These are phyloP conservation scores for Astrothelium macrocarpum DNA, from an alignment of 495 filamentous ascomycete species.

Conservation along the genomic window DNA sequence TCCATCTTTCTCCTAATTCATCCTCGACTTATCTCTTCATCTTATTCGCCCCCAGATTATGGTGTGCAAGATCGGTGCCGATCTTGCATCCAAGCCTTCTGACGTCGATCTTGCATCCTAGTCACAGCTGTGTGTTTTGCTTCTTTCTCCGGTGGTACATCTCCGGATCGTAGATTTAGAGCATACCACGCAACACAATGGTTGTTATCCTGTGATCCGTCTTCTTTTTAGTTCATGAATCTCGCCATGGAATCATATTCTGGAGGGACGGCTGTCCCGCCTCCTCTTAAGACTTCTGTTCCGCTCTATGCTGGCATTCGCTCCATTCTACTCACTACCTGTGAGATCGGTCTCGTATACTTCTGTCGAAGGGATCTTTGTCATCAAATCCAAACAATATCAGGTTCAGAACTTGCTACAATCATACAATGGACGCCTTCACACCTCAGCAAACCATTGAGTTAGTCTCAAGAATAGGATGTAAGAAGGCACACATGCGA, in stretches of 20 bases:
- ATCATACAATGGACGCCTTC: slow-evolving; percentile 12
- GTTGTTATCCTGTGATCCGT: background rate
- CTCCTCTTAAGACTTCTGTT: background rate
- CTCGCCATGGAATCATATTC: background rate
- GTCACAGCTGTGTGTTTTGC: background rate
- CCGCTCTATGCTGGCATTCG: background rate
- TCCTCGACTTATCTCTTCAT: background rate
- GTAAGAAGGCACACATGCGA: slow-evolving; percentile 21
- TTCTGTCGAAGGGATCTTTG: background rate
- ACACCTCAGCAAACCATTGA: slow-evolving; percentile 18
- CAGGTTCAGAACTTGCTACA: background rate
- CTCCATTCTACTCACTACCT: background rate
- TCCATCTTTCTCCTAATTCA: background rate
- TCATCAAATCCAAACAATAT: background rate
- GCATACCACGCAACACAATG: background rate
- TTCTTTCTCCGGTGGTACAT: background rate
- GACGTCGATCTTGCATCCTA: background rate
- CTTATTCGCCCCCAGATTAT: background rate
- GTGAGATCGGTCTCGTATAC: background rate
- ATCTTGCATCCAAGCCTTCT: background rate
- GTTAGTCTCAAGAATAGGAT: slow-evolving; percentile 19
- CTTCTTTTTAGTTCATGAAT: background rate
- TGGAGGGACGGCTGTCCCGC: background rate
- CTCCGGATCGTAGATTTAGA: background rate
- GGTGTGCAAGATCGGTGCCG: background rate